These are phyloP conservation scores for Ceratocystiopsis brevicomis DNA, from an alignment of 2,329 filamentous ascomycete genomes.

Conservation along the genomic window DNA sequence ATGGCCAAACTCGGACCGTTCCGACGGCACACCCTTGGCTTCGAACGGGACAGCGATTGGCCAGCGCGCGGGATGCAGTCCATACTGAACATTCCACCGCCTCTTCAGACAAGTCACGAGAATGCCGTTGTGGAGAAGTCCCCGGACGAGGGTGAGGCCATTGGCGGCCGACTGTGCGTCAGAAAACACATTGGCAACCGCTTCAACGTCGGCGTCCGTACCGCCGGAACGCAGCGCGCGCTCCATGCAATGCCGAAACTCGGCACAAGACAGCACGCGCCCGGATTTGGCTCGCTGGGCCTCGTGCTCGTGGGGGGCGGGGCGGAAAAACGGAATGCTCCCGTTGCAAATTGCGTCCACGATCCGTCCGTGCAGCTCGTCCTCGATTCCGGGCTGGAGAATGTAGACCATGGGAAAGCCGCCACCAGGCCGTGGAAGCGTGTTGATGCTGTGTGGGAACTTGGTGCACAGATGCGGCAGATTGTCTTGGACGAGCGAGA, in stretches of 20 bases:
- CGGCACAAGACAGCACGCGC: background rate
- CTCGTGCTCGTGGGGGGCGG: background rate
- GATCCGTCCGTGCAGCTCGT: slow-evolving; percentile 22
- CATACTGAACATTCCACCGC: slow-evolving; percentile 49
- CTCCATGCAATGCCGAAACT: background rate
- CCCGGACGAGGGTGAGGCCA: slow-evolving; percentile 37
- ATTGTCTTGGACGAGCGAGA: slow-evolving; percentile 21
- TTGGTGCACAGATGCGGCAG: slow-evolving; percentile 17
- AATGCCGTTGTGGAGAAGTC: slow-evolving; percentile 40
- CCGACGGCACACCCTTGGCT: slow-evolving; percentile 44
- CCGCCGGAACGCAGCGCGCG: background rate
- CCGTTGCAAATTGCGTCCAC: slow-evolving; percentile 22
- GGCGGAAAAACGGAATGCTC: slow-evolving; percentile 12
- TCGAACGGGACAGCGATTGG: slow-evolving; percentile 49
- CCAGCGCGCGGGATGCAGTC: slow-evolving; percentile 31
- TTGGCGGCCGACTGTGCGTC: background rate
- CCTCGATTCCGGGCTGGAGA: slow-evolving; percentile 27
- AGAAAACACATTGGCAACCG: background rate
- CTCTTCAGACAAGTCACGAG: slow-evolving; percentile 41
- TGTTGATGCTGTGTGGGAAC: slow-evolving; percentile 26
- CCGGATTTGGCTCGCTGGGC: too few species aligned
- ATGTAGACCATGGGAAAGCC: slow-evolving; percentile 40
- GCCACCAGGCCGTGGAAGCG: slow-evolving; percentile 18
- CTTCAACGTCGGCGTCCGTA: background rate
- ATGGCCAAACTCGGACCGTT: slow-evolving; percentile 47